A percentile compares a stretch with the other conserved stretches of the same genome.
These are phyloP conservation scores for Leishmania braziliensis DNA, from an alignment of 208 protist species.

Conservation along the genomic window DNA sequence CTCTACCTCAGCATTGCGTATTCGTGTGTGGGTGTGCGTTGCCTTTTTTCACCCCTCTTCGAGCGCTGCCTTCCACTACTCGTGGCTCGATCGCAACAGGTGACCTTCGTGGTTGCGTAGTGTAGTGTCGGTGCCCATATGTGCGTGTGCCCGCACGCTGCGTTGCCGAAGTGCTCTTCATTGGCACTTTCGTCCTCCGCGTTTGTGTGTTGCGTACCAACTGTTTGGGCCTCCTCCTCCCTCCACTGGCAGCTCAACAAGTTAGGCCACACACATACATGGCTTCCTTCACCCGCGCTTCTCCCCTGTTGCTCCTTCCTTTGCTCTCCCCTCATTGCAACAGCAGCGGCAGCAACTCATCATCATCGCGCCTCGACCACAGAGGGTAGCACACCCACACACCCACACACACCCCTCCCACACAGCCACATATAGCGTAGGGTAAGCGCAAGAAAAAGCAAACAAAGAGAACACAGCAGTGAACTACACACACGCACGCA, in stretches of 20 bases:
- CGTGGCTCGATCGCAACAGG: no score
- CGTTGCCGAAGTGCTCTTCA: background rate
- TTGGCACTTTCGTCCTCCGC: background rate
- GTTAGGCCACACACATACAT: background rate
- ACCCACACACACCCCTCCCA: no score
- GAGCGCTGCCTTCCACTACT: no score
- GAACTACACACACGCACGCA: background rate
- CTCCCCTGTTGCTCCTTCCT: background rate
- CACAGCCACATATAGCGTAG: no score
- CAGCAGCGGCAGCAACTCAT: background rate
- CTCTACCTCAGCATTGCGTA: no score
- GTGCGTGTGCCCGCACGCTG: no score
- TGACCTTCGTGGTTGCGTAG: no score
- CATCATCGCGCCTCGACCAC: background rate
- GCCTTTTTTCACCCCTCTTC: no score
- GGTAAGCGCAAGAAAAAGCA: no score
- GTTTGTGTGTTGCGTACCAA: background rate
- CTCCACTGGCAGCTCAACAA: background rate
- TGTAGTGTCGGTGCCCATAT: no score
- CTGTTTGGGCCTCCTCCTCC: background rate
- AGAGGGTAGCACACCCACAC: background rate
- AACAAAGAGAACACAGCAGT: background rate
- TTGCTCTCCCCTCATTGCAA: background rate
- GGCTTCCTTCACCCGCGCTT: background rate
- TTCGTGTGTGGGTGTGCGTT: no score